Conservation (phyloP, 495 filamentous ascomycete genomes). For the Choiromyces venosus region DNA sequence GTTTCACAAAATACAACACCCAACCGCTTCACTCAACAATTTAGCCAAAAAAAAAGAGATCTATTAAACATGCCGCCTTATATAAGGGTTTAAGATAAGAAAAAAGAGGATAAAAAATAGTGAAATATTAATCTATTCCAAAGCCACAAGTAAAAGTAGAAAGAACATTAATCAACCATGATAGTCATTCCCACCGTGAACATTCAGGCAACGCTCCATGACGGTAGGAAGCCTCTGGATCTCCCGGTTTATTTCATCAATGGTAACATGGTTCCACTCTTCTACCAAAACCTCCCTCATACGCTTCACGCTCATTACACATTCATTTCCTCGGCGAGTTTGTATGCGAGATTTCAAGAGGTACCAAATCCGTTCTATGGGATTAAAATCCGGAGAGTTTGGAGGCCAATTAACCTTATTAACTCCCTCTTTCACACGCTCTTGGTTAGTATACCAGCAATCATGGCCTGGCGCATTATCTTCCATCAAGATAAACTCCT, state of each 20-base stretch:
- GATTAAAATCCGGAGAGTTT: neutral
- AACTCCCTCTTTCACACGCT: neutral
- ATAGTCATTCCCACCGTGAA: constrained; percentile 12
- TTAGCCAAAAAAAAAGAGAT: neutral
- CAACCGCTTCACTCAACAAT: neutral
- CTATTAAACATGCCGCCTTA: neutral
- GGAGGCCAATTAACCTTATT: neutral
- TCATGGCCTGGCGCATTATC: neutral
- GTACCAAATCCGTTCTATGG: constrained; percentile 5
- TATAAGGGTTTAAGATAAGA: neutral
- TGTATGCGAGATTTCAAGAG: constrained; percentile 4
- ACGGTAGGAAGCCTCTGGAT: constrained; percentile 6
- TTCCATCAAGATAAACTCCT: constrained; percentile 8
- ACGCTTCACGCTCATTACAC: neutral
- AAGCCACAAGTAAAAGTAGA: neutral
- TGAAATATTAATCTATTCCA: neutral
- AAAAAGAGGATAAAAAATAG: neutral
- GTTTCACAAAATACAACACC: neutral
- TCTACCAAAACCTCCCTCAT: constrained; percentile 10
- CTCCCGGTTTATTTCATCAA: constrained; percentile 13
- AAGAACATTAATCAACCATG: neutral
- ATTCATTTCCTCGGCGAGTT: neutral
- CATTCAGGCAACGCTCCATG: constrained; percentile 4
- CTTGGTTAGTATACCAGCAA: constrained; percentile 9
- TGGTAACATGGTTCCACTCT: constrained; percentile 8